Conservation (phyloP, 169 alveolate species). For the Cryptosporidium parvum region DNA sequence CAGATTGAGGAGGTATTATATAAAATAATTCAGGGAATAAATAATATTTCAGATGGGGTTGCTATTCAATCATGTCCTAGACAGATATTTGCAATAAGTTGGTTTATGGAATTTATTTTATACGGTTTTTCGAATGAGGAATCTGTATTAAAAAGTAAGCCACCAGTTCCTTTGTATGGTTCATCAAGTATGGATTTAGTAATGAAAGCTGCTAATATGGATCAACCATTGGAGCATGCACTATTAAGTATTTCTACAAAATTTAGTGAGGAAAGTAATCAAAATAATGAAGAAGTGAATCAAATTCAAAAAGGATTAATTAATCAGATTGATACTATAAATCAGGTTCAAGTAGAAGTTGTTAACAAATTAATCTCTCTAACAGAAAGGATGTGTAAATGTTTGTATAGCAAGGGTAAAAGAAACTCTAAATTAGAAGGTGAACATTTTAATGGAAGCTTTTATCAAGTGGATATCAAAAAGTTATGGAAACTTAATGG, state of each 20-base stretch:
- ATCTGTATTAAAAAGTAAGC: not conserved
- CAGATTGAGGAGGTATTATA: not conserved
- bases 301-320: not conserved
- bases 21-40: conserved; percentile 14
- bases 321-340: not conserved
- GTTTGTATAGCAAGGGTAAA: not conserved
- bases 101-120: conserved; percentile 48
- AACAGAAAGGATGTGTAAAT: not conserved
- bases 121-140: not conserved
- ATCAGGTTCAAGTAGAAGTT: not conserved
- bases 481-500: conserved; percentile 45
- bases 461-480: not conserved
- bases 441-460: not conserved
- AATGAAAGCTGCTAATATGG: conserved; percentile 17
- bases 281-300: not conserved
- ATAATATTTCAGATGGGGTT: conserved; percentile 15
- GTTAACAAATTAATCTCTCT: conserved; percentile 5
- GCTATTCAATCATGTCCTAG: conserved; percentile 62
- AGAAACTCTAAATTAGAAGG: not conserved
- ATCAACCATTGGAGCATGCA: conserved; percentile 50
- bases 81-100: conserved; percentile 42
- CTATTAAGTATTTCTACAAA: conserved; percentile 5
- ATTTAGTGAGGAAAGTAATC: not conserved
- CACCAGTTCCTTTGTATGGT: conserved; percentile 60
- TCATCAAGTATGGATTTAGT: conserved; percentile 58